Conservation (phyloP, 371 early-diverging fungal species). For the Rhizopus sp. region DNA sequence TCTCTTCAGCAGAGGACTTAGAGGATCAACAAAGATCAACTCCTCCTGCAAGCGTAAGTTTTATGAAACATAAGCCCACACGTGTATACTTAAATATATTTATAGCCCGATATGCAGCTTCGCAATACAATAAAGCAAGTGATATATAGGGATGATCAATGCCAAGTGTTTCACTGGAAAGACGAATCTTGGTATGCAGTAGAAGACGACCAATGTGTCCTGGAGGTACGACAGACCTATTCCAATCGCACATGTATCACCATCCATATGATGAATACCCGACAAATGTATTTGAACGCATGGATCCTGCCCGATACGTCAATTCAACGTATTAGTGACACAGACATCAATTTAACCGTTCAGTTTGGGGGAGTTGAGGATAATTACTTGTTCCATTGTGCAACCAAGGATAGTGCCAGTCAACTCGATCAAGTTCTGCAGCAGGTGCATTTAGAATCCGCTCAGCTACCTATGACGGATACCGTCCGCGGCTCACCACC, state of each 20-base stretch:
- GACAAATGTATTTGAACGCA: slow-evolving; percentile 44
- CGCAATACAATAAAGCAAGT: slow-evolving; percentile 27
- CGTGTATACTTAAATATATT: slow-evolving; percentile 4
- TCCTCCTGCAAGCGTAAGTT: slow-evolving; percentile 22
- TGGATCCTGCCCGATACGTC: slow-evolving; percentile 40
- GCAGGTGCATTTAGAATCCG: slow-evolving; percentile 35
- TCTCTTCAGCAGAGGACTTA: not conserved
- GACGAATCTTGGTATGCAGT: slow-evolving; percentile 51
- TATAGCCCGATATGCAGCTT: slow-evolving; percentile 28
- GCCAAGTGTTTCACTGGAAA: slow-evolving; percentile 51
- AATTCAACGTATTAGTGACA: slow-evolving; percentile 30
- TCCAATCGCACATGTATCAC: slow-evolving; percentile 40
- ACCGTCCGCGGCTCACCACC: slow-evolving; percentile 11
- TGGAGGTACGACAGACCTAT: slow-evolving; percentile 45
- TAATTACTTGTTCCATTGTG: slow-evolving; percentile 42
- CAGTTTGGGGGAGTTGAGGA: slow-evolving; percentile 13
- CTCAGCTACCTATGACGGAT: slow-evolving; percentile 10
- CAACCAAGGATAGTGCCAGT: slow-evolving; percentile 23
- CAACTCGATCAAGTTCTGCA: slow-evolving; percentile 26
- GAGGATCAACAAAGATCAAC: slow-evolving; percentile 4
- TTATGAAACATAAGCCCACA: not conserved
- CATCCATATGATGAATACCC: slow-evolving; percentile 33
- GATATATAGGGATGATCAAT: slow-evolving; percentile 26
- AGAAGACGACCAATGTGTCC: slow-evolving; percentile 30
- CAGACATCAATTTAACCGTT: slow-evolving; percentile 35